Evolutionary conservation across 1,284 basidiomycete species (phyloP).

Genomic region (Cystobasidiaceae sp.): DNA sequence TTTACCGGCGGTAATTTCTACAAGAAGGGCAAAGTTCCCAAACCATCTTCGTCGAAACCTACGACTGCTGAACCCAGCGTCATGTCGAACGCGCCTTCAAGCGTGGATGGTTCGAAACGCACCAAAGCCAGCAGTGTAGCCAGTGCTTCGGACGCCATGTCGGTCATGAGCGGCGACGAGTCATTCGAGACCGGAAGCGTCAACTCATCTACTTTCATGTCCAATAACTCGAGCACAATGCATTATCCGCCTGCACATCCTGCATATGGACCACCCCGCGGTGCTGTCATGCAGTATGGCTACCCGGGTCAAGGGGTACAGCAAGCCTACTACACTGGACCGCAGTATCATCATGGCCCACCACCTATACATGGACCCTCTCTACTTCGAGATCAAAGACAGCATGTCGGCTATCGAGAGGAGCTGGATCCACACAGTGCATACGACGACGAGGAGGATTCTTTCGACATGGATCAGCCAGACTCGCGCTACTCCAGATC

Average conservation of each 20-base stretch:
- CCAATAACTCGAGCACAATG: neutral
- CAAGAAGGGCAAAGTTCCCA: conserved; percentile 36
- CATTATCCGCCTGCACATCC: conserved; percentile 4
- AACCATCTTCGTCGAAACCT: neutral
- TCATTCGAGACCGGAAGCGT: conserved; percentile 15
- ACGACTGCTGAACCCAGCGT: neutral
- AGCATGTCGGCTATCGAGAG: conserved; percentile 1
- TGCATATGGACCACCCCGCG: neutral
- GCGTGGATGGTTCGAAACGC: neutral
- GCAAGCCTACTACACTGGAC: neutral
- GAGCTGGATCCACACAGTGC: neutral
- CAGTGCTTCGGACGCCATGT: conserved; percentile 14
- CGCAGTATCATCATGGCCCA: neutral
- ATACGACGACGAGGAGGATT: conserved; percentile 21
- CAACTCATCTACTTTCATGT: conserved; percentile 17
- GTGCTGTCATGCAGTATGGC: neutral
- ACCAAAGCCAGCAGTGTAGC: conserved; percentile 19
- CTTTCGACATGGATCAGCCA: conserved; percentile 22
- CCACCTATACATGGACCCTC: conserved; percentile 9
- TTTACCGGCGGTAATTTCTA: conserved; percentile 44
- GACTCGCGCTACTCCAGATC: neutral
- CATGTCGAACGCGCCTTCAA: neutral
- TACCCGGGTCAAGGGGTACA: neutral
- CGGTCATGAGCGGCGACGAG: conserved; percentile 12
- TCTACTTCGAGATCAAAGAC: conserved; percentile 2